A percentile compares a stretch with the other conserved stretches of the same genome.
These are phyloP conservation scores for Aristolochia contorta DNA, from an alignment of 164 flowering plant genomes.

Conservation along the genomic window DNA sequence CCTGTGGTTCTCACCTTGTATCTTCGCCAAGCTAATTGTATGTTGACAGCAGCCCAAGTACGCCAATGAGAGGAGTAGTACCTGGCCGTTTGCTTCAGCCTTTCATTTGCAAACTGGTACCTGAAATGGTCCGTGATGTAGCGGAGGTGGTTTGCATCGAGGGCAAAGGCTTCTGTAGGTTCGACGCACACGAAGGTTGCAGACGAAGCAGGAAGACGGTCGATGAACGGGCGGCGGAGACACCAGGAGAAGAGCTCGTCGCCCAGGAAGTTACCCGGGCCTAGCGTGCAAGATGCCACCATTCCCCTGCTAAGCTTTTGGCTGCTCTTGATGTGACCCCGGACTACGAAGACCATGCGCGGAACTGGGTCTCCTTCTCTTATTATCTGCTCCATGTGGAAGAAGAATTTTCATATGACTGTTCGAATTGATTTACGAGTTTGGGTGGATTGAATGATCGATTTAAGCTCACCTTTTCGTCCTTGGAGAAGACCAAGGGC, in stretches of 20 bases:
- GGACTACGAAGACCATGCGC: slow-evolving; percentile 67
- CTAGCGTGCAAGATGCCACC: slow-evolving; percentile 60
- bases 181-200: slow-evolving; percentile 69
- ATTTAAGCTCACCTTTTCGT: slow-evolving; percentile 59
- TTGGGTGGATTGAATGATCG: neutral
- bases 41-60: slow-evolving; percentile 90
- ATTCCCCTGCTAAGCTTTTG: slow-evolving; percentile 76
- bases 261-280: slow-evolving; percentile 79
- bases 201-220: slow-evolving; percentile 83
- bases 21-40: slow-evolving; percentile 78
- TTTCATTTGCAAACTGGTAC: slow-evolving; percentile 79
- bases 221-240: slow-evolving; percentile 74
- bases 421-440: neutral
- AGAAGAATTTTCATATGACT: neutral
- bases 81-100: slow-evolving; percentile 70
- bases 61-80: slow-evolving; percentile 87
- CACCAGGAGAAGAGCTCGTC: slow-evolving; percentile 96
- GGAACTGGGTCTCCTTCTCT: slow-evolving; percentile 94
- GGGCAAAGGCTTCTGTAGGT: slow-evolving; percentile 74
- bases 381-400: slow-evolving; percentile 41
- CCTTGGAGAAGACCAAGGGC: slow-evolving; percentile 70
- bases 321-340: slow-evolving; percentile 56
- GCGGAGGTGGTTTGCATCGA: slow-evolving; percentile 55
- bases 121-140: slow-evolving; percentile 87
- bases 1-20: slow-evolving; percentile 48